A percentile compares a stretch with the other conserved stretches of the same genome.
phyloP scores from a whole-genome alignment of 257 asterid species.

The Solanum peruvianum region DNA sequence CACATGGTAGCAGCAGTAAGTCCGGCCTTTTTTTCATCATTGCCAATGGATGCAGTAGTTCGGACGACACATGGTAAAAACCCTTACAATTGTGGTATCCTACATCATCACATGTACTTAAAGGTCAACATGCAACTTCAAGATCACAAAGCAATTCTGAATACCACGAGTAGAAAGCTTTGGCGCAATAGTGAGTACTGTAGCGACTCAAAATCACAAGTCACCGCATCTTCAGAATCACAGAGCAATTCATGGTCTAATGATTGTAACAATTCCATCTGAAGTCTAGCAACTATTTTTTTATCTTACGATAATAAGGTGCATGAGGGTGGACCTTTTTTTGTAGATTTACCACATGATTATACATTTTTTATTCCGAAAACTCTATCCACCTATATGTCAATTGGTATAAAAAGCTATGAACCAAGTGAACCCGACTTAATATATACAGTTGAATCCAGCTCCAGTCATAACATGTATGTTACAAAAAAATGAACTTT shows the following conservation, averaged over 20 bases:
- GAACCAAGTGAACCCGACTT: neutral
- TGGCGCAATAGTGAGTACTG: neutral
- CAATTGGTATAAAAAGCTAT: neutral
- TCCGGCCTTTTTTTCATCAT: slow-evolving; percentile 92
- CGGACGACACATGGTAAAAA: neutral
- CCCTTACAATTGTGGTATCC: neutral
- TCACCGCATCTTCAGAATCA: neutral
- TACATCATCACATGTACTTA: neutral
- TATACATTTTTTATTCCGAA: neutral
- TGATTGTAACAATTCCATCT: neutral
- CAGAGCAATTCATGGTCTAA: neutral
- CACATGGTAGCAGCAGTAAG: slow-evolving; percentile 74
- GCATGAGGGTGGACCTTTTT: neutral
- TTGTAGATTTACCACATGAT: neutral
- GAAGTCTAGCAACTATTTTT: neutral
- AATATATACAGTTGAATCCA: neutral
- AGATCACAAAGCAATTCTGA: neutral
- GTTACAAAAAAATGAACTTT: neutral
- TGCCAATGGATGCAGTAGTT: slow-evolving; percentile 5
- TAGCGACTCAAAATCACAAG: neutral
- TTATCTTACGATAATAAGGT: neutral
- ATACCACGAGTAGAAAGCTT: neutral
- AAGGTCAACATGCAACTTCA: neutral
- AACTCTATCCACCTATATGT: neutral
- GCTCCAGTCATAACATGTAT: neutral